These are phyloP conservation scores for Podospora pseudoanserina DNA, from an alignment of 495 filamentous ascomycete genomes.

Conservation along the genomic window DNA sequence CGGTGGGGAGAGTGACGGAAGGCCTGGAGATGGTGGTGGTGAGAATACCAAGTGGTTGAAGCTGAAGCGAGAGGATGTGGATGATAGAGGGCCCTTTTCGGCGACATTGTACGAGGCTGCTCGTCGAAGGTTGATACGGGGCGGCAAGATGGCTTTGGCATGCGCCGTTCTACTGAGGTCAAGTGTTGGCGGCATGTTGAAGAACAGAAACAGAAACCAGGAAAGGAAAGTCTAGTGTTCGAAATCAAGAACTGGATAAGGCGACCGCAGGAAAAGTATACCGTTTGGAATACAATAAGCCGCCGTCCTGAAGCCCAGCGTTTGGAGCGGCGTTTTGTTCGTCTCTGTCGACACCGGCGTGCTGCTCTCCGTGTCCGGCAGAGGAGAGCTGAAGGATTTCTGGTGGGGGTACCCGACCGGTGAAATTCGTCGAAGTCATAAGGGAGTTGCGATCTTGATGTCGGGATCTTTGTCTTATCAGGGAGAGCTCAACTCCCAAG, in stretches of 20 bases:
- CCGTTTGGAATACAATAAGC: conserved; percentile 6
- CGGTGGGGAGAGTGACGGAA: conserved; percentile 61
- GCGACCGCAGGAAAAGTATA: neutral
- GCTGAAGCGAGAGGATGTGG: conserved; percentile 55
- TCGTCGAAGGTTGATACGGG: conserved; percentile 49
- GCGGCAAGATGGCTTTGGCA: conserved; percentile 46
- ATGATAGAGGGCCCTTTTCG: conserved; percentile 47
- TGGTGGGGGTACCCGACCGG: conserved; percentile 1
- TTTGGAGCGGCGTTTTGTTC: neutral
- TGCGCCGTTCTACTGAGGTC: conserved; percentile 47
- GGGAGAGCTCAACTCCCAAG: neutral
- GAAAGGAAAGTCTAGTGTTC: neutral
- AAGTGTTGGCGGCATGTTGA: conserved; percentile 47
- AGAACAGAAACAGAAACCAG: conserved; percentile 4
- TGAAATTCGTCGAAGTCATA: conserved; percentile 5
- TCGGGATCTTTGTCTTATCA: neutral
- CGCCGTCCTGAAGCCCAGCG: conserved; percentile 1
- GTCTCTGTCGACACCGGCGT: neutral
- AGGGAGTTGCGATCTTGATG: neutral
- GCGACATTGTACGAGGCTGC: conserved; percentile 45
- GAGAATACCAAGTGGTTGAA: conserved; percentile 62
- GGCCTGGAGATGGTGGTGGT: conserved; percentile 59
- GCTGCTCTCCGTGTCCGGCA: conserved; percentile 1
- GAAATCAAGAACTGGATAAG: conserved; percentile 1
- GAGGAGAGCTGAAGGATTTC: neutral